Conservation (phyloP, 306 rosid species). For the Abrus pulchellus region DNA sequence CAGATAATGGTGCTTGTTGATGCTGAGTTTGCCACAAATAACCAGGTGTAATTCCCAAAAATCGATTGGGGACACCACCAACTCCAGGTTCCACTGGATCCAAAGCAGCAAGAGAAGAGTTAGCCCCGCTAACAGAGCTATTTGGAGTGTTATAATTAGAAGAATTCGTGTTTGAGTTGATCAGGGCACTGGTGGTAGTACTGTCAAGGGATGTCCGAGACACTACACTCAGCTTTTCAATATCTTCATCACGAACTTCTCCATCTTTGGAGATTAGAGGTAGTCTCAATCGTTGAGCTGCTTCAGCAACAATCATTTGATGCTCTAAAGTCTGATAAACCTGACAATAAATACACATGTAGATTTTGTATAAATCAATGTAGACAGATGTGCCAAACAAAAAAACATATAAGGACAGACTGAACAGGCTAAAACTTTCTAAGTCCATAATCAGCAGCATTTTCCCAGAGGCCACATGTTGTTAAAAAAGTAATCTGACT, state of each 20-base stretch:
- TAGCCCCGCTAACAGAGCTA: slow-evolving; percentile 59
- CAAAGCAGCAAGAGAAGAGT: slow-evolving; percentile 55
- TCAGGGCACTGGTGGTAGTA: slow-evolving; percentile 57
- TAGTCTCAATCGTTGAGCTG: slow-evolving; percentile 89
- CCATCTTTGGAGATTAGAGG: slow-evolving; percentile 95
- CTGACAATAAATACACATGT: slow-evolving; percentile 55
- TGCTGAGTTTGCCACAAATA: slow-evolving; percentile 92
- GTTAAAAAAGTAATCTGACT: not conserved
- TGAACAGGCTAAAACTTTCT: not conserved
- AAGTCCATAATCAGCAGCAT: slow-evolving; percentile 10
- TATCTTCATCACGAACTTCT: slow-evolving; percentile 84
- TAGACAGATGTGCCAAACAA: slow-evolving; percentile 19
- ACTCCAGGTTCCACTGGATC: slow-evolving; percentile 74
- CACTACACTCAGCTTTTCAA: slow-evolving; percentile 76
- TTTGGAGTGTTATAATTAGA: slow-evolving; percentile 69
- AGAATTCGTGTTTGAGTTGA: slow-evolving; percentile 73
- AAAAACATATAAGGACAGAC: slow-evolving; percentile 10
- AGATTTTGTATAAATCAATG: slow-evolving; percentile 31
- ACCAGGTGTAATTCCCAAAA: slow-evolving; percentile 89
- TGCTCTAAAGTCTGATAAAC: slow-evolving; percentile 90
- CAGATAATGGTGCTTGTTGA: slow-evolving; percentile 68
- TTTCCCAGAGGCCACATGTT: not conserved
- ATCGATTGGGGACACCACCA: slow-evolving; percentile 87
- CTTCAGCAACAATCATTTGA: slow-evolving; percentile 87
- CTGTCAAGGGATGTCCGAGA: slow-evolving; percentile 84